phyloP scores from a whole-genome alignment of 73 alveolate genomes.

The Uronychia setigera region DNA sequence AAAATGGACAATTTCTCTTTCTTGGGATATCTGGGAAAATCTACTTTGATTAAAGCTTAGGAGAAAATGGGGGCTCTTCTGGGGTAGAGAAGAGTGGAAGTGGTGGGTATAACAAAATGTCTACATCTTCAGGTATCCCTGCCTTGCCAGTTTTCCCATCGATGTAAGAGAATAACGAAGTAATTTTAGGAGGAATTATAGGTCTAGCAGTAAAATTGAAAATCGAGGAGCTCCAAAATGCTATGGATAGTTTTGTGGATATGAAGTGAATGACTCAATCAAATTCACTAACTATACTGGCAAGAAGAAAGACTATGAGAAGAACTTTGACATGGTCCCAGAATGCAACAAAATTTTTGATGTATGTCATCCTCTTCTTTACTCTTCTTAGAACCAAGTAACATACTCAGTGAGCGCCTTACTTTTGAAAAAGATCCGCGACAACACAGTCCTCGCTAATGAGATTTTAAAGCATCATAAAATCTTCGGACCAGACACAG shows the following conservation, averaged over 20 bases:
- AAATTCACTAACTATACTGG: constrained; percentile 40
- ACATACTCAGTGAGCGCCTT: constrained; percentile 28
- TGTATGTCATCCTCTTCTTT: not conserved
- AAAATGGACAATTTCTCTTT: not conserved
- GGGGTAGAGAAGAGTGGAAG: too few species aligned
- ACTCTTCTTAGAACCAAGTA: constrained; percentile 7
- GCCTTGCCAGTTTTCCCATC: not conserved
- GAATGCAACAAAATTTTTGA: constrained; percentile 28
- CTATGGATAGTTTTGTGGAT: constrained; percentile 40
- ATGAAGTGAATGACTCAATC: constrained; percentile 22
- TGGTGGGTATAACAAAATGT: not conserved
- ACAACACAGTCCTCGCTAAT: constrained; percentile 25
- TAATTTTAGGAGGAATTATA: not conserved
- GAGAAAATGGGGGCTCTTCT: too few species aligned
- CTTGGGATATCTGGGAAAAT: not conserved
- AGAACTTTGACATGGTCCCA: constrained; percentile 26
- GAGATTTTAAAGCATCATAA: constrained; percentile 20
- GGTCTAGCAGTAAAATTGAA: constrained; percentile 1
- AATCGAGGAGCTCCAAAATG: not conserved
- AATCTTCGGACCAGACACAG: not conserved
- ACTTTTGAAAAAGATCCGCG: constrained; percentile 29
- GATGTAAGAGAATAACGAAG: not conserved
- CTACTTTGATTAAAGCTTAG: not conserved
- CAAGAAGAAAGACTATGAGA: constrained; percentile 50
- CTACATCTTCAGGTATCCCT: too few species aligned